These are phyloP conservation scores for Penicillium bialowiezense DNA, from an alignment of 495 filamentous ascomycete genomes.

Conservation along the genomic window DNA sequence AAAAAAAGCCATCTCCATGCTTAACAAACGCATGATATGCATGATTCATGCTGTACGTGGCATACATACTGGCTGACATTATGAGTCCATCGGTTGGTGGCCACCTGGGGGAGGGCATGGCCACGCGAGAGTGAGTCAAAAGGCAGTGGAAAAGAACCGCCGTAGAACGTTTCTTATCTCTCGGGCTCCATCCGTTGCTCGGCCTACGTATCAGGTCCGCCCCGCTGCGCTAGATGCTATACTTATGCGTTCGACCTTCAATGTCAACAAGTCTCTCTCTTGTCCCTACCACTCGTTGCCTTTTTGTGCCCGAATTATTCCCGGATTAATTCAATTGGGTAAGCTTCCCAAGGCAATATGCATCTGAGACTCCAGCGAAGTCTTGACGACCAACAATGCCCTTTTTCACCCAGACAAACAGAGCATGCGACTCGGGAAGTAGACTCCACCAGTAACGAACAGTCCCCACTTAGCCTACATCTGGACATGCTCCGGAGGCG, in stretches of 20 bases:
- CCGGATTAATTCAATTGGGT: not conserved
- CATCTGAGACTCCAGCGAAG: too few species aligned
- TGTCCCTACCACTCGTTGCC: too few species aligned
- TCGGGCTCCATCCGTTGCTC: constrained; percentile 7
- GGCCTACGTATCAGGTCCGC: not conserved
- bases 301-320: not conserved
- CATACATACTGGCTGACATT: too few species aligned
- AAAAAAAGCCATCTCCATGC: not conserved
- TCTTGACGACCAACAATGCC: too few species aligned
- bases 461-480: constrained; percentile 8
- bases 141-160: not conserved
- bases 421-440: not conserved
- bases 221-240: not conserved
- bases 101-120: too few species aligned
- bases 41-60: too few species aligned
- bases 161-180: constrained; percentile 13
- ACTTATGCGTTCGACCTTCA: not conserved
- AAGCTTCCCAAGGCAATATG: too few species aligned
- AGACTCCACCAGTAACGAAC: constrained; percentile 11
- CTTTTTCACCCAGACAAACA: not conserved
- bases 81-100: too few species aligned
- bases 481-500: constrained; percentile 2
- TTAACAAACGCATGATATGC: too few species aligned
- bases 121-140: not conserved
- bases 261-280: not conserved